Evolutionary conservation across 176 grass and related monocot genomes (phyloP), one percentile per base, ranked within the genome.

Genomic region (Oryza rufipogon): DNA sequence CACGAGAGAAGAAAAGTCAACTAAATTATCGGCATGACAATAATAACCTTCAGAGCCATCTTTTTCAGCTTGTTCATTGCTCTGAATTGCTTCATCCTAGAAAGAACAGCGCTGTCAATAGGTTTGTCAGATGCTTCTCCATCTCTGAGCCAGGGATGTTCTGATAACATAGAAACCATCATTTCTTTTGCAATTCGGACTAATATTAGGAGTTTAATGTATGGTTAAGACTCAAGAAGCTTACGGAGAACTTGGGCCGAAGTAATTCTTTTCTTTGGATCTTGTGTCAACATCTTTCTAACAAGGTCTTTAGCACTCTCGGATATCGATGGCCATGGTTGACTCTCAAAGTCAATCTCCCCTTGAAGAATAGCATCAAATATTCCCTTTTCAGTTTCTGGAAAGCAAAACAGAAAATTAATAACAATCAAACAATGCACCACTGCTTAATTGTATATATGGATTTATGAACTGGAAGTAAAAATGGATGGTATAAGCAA

Each of bases 41-140:
- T 46, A 80, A 79, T 69, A 67, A 98, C 97, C 93, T 99, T 99
- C 28, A 99, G 82, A 78, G 97, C 97, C 97, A 99, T 94, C 84
- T 99, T 96, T 91, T 99, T 99, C 46, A 99, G 90, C 76, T 99
- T 99, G 87, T 99, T 99, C 93, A 96, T 96, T 81, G 97, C 97
- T 91, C 93, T 99, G 81, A 99, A 96, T 77, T 99, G 97, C 63
- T 99, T 99, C 97, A 99, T 99, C 84, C 97, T 99, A 71, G 93
- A 94, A 89, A 99, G 97, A 81, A 99, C 97, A 46, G 93, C 97
- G 74, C 90, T 99, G 68, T 96, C 93, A 5, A 99, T 94, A 75
- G 97, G 97, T 66, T 99, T 99, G 70, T 99, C 93, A 71, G 97
- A 99, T 81, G 97, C 93, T 4, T 92, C 85, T 78, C 96, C 97